Base-by-base conservation (phyloP, 176 grass and related monocot species). In the Avena insularis region DNA sequence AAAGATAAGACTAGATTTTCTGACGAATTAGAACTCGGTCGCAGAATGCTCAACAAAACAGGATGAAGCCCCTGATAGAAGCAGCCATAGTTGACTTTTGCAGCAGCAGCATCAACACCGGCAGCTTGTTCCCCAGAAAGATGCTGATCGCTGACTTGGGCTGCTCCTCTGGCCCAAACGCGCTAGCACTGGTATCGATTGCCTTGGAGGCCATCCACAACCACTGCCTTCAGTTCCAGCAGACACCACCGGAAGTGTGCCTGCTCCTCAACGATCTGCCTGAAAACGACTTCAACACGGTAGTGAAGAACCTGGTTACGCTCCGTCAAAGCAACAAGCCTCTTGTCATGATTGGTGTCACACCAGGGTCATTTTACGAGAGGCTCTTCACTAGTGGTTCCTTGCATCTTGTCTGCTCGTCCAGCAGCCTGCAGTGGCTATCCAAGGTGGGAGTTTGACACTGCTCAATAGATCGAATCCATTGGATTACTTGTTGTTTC, bases 21-120 rank as follows among this genome's bases (percentile, higher is more conserved):
- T 36, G 2, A 59, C 38, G 9, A n/a, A 14, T 2, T 59, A n/a
- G 4, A 59, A 12, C 72, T 29, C 1, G 13, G 51, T 23, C 65
- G 79, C n/a, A 79, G 84, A 45, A 4, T 2, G 65, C 10, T 10
- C 1, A 15, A 9, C 84, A 86, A 20, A 40, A 38, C 7, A 71
- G 54, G 13, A 20, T 86, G 53, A 86, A 80, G 25, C 38, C 84
- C 9, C 67, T 86, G 7, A 79, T 86, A 60, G 84, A 80, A 58
- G 77, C 9, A 3, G 84, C 38, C 21, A 57, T 80, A 7, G 23
- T 17, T 10, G 54, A 54, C 15, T 9, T 79, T 8, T 79, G 84
- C 6, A 9, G 59, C 46, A 9, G 59, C 46, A 29, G 19, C 40
- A 21, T 29, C 61, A 33, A 66, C 25, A 66, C 13, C 8, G 49